phyloP scores from a whole-genome alignment of 495 filamentous ascomycete species.

The Aspergillus asperescens region DNA sequence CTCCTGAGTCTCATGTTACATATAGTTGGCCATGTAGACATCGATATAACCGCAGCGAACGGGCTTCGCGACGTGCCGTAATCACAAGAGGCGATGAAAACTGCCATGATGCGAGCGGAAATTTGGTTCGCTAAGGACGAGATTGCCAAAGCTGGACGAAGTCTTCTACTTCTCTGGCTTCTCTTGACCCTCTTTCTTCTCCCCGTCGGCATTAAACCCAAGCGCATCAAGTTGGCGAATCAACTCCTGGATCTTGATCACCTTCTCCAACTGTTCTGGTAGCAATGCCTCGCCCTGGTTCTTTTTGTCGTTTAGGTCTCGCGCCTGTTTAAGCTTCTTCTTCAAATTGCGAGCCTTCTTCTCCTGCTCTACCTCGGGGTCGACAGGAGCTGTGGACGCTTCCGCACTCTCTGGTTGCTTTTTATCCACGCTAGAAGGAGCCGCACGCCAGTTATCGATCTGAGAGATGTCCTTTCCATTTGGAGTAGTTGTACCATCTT shows the following conservation, averaged over 20 bases:
- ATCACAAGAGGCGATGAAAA: background rate
- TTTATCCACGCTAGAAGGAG: constrained; percentile 19
- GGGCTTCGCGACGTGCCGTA: background rate
- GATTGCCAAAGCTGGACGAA: background rate
- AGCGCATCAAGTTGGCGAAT: constrained; percentile 81
- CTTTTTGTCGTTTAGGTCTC: constrained; percentile 86
- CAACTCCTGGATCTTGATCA: constrained; percentile 93
- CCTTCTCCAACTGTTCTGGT: constrained; percentile 95
- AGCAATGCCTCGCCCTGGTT: constrained; percentile 74
- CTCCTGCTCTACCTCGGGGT: constrained; percentile 74
- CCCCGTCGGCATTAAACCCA: constrained; percentile 70
- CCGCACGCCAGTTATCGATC: constrained; percentile 27
- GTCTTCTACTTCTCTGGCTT: constrained; percentile 3
- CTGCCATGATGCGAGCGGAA: background rate
- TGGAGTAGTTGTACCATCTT: constrained; percentile 31
- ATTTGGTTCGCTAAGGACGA: background rate
- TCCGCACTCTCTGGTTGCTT: constrained; percentile 18
- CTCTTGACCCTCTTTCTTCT: constrained; percentile 36
- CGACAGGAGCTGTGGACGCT: constrained; percentile 34
- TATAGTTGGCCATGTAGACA: background rate
- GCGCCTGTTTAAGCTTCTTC: constrained; percentile 93
- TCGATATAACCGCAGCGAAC: background rate
- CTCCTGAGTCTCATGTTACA: background rate
- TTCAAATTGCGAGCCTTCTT: constrained; percentile 90
- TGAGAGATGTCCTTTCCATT: constrained; percentile 34